phyloP scores from a whole-genome alignment of 225 moss, liverwort and hornwort species.

The Pseudisothecium myosuroides region DNA sequence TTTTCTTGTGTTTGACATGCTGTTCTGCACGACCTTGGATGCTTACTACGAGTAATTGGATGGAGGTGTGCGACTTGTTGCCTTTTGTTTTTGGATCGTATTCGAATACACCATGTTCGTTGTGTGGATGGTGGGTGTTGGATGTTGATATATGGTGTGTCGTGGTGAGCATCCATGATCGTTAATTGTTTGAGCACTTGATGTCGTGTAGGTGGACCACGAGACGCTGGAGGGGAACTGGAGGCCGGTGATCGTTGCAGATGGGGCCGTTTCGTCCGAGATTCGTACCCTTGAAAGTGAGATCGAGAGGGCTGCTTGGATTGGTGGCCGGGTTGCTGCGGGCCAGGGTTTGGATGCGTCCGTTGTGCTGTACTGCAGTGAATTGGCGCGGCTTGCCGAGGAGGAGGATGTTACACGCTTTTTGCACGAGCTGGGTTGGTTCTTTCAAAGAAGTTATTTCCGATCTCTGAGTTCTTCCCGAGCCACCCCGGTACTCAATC shows the following conservation, averaged over 20 bases:
- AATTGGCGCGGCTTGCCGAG: conserved; percentile 20
- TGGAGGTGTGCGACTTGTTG: background rate
- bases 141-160: no score
- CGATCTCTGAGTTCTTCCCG: background rate
- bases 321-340: conserved; percentile 18
- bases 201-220: conserved; percentile 40
- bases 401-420: conserved; percentile 51
- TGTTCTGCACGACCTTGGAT: background rate
- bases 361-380: conserved; percentile 20
- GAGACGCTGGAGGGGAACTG: conserved; percentile 44
- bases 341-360: conserved; percentile 6
- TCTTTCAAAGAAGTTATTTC: conserved; percentile 50
- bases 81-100: background rate
- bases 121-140: background rate
- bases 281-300: conserved; percentile 59
- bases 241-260: conserved; percentile 68
- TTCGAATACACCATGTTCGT: background rate
- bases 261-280: conserved; percentile 51
- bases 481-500: background rate
- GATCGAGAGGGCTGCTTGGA: conserved; percentile 27
- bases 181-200: background rate
- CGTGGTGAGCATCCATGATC: background rate
- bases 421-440: conserved; percentile 84
- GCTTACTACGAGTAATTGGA: background rate
- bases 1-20: background rate